Percentiles rank a stretch among this genome's conserved stretches.
These are phyloP conservation scores for Albugo laibachii DNA, from an alignment of 352 stramenopile species.

Conservation along the genomic window DNA sequence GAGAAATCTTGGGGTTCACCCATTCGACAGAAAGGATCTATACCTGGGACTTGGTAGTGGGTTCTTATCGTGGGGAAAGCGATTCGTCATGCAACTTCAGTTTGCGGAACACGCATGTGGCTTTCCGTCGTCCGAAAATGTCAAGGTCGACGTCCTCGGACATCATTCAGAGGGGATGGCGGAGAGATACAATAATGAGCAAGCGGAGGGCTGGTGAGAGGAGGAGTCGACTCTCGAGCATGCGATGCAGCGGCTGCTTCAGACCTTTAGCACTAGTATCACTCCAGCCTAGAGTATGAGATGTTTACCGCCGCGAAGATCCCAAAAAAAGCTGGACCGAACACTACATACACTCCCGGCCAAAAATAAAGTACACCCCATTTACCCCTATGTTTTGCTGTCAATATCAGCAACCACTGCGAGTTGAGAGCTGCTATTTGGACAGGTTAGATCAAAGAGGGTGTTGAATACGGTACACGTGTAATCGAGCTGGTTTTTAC, in stretches of 20 bases:
- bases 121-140: neutral
- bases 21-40: constrained; percentile 9
- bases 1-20: constrained; percentile 1
- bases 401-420: too few species aligned
- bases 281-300: constrained; percentile 7
- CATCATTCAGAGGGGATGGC: constrained; percentile 1
- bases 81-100: constrained; percentile 1
- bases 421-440: too few species aligned
- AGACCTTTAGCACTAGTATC: constrained; percentile 3
- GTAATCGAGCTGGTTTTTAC: too few species aligned
- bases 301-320: constrained; percentile 7
- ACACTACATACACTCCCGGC: constrained; percentile 11
- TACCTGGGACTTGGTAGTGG: constrained; percentile 3
- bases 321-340: constrained; percentile 3
- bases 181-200: constrained; percentile 6
- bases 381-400: too few species aligned
- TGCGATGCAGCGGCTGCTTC: constrained; percentile 3
- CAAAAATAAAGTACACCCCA: too few species aligned
- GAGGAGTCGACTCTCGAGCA: constrained; percentile 1
- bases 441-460: too few species aligned
- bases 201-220: constrained; percentile 5
- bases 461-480: too few species aligned
- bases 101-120: neutral
- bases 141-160: constrained; percentile 3
- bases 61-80: constrained; percentile 1